Evolutionary conservation across 345 rosid species (phyloP).

Genomic region (Pseudoturritis turrita): DNA sequence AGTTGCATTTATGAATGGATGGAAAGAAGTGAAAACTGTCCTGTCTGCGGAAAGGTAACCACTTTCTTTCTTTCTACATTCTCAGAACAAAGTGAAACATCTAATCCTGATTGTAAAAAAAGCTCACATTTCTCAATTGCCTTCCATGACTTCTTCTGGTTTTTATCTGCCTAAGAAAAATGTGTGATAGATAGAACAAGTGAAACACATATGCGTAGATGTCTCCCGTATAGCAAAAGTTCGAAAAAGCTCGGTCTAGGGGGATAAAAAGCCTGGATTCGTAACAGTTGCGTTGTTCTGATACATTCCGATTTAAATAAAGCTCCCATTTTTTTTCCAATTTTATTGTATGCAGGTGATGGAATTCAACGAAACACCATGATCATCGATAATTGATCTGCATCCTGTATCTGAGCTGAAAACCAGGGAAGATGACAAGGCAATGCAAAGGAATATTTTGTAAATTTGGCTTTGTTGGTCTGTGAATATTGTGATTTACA

Average conservation of each 20-base stretch:
- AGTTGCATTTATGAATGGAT: slow-evolving; percentile 99
- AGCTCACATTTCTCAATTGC: neutral
- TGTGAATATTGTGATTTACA: slow-evolving; percentile 25
- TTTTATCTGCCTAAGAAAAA: neutral
- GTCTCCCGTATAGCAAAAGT: neutral
- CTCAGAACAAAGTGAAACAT: neutral
- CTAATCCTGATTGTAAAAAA: neutral
- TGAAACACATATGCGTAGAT: neutral
- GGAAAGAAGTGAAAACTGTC: slow-evolving; percentile 99
- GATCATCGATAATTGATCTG: slow-evolving; percentile 3
- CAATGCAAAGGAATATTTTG: slow-evolving; percentile 8
- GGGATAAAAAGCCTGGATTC: neutral
- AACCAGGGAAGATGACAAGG: slow-evolving; percentile 27
- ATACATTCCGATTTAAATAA: neutral
- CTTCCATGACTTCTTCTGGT: slow-evolving; percentile 8
- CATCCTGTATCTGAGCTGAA: slow-evolving; percentile 10
- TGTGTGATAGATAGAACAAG: slow-evolving; percentile 6
- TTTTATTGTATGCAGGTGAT: slow-evolving; percentile 30
- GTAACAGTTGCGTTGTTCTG: neutral
- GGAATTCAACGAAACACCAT: slow-evolving; percentile 34
- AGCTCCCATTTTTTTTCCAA: neutral
- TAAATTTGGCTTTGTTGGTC: slow-evolving; percentile 24
- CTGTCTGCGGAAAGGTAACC: slow-evolving; percentile 95
- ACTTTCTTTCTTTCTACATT: neutral
- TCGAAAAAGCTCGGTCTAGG: too few relatives aligned